Conservation (phyloP, 495 filamentous ascomycete genomes). For the Penicillium desertorum region DNA sequence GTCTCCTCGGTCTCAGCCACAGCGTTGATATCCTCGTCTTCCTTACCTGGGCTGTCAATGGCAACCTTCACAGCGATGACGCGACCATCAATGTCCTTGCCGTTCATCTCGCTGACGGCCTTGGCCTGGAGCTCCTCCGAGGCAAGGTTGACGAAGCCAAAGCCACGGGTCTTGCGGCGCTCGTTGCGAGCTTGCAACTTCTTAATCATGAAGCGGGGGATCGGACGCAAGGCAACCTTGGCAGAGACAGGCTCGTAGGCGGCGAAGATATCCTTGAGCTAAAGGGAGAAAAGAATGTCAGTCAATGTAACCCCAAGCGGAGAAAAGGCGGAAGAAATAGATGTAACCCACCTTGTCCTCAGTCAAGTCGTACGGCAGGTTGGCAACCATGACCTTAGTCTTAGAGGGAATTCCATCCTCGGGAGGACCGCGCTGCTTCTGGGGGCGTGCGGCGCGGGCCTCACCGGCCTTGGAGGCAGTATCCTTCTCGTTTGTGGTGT, state of each 20-base stretch:
- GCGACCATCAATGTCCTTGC: slow-evolving; percentile 95
- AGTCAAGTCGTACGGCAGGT: slow-evolving; percentile 94
- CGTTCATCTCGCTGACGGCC: slow-evolving; percentile 97
- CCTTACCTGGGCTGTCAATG: slow-evolving; percentile 98
- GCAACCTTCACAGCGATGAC: slow-evolving; percentile 99
- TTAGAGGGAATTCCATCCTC: slow-evolving; percentile 98
- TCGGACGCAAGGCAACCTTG: slow-evolving; percentile 97
- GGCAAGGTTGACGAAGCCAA: slow-evolving; percentile 93
- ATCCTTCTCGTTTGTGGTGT: slow-evolving; percentile 61
- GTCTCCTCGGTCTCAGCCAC: slow-evolving; percentile 50
- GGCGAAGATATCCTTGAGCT: slow-evolving; percentile 96
- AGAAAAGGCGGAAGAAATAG: background rate
- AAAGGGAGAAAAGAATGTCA: slow-evolving; percentile 19
- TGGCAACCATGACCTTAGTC: slow-evolving; percentile 99
- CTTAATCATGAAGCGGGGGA: slow-evolving; percentile 99
- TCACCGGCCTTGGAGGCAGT: slow-evolving; percentile 50
- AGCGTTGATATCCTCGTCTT: slow-evolving; percentile 84
- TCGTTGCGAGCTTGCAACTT: slow-evolving; percentile 97
- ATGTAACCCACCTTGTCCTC: slow-evolving; percentile 80
- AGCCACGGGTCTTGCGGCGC: slow-evolving; percentile 98
- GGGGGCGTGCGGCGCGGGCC: slow-evolving; percentile 47
- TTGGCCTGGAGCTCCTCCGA: slow-evolving; percentile 96
- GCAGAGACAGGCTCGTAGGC: slow-evolving; percentile 87
- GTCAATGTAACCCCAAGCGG: background rate
- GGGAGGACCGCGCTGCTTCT: slow-evolving; percentile 84